Base-by-base conservation (phyloP, 2,329 filamentous ascomycete species). In the Bipolaris bicolor region DNA sequence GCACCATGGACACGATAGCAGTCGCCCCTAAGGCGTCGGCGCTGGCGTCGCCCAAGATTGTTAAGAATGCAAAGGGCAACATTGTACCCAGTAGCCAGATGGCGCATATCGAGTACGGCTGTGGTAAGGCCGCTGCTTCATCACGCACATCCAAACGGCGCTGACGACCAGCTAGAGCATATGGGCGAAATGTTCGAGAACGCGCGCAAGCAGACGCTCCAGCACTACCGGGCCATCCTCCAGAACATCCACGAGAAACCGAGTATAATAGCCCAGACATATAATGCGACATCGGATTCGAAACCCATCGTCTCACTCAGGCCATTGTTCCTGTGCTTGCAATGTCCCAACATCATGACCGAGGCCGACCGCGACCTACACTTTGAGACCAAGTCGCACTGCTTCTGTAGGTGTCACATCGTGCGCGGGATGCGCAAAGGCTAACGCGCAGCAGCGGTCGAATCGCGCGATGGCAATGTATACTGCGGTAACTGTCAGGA, bases 401-500 rank as follows among this genome's bases (percentile, higher is more conserved):
- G 86, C 49, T 92, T 93, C 67, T 91, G 90, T 92, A 81, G 58
- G 79, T 71, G 29, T 9, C 36, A 40, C 18, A 50, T 57, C n/a
- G 26, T 36, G 10, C 1, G 11, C 13, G 37, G 22, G 10, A 33
- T 7, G 26, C 13, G n/a, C 31, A 29, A 37, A 26, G 41, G 64
- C 72, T 73, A 61, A 72, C 49, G 36, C n/a, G 47, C 20, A 34
- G 62, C 52, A 92, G 90, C 90, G 71, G 89, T 93, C 37, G 91
- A 95, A 70, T 94, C 90, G 22, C 83, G 87, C 57, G 88, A 84
- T 64, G 91, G 90, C 37, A 84, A 86, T 48, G 79, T 95, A 6
- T 94, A 89, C 76, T 95, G 91, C 75, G 89, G 92, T 63, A 88
- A 91, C 72, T 95, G 91, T 72, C 86, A 90, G 70, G 91, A 95